phyloP scores from a whole-genome alignment of 768 basidiomycete genomes.

The Trichaptum fuscoviolaceum region DNA sequence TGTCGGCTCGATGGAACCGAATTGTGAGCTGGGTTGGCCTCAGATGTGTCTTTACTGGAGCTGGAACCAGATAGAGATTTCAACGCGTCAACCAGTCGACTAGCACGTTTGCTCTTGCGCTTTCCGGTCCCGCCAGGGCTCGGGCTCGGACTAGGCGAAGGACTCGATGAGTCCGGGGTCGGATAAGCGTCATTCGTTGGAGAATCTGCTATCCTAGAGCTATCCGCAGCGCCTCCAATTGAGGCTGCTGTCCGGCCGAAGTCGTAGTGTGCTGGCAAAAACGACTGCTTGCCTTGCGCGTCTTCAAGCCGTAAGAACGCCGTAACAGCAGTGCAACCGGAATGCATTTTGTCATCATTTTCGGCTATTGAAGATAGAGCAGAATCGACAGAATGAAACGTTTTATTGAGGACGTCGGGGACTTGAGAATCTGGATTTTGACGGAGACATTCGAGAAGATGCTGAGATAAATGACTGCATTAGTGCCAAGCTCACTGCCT shows the following conservation, averaged over 20 bases:
- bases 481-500: no score
- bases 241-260: neutral
- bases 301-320: slow-evolving; percentile 94
- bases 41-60: neutral
- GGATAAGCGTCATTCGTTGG: slow-evolving; percentile 28
- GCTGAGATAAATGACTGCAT: slow-evolving; percentile 27
- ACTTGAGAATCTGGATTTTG: slow-evolving; percentile 53
- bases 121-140: neutral
- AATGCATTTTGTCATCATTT: slow-evolving; percentile 88
- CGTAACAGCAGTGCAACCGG: slow-evolving; percentile 95
- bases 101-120: slow-evolving; percentile 42
- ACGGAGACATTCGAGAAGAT: slow-evolving; percentile 66
- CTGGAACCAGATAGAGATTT: slow-evolving; percentile 17
- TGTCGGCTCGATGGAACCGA: neutral
- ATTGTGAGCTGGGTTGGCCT: neutral
- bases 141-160: neutral
- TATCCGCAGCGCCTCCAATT: slow-evolving; percentile 6
- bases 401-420: slow-evolving; percentile 87
- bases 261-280: slow-evolving; percentile 32
- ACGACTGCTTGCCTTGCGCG: slow-evolving; percentile 64
- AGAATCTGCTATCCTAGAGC: slow-evolving; percentile 18
- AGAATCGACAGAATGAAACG: slow-evolving; percentile 90
- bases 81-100: slow-evolving; percentile 37
- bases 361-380: slow-evolving; percentile 80
- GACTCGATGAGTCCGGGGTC: slow-evolving; percentile 24